These are phyloP conservation scores for Endogone sp. DNA, from an alignment of 192 early-diverging fungal genomes.

Conservation along the genomic window DNA sequence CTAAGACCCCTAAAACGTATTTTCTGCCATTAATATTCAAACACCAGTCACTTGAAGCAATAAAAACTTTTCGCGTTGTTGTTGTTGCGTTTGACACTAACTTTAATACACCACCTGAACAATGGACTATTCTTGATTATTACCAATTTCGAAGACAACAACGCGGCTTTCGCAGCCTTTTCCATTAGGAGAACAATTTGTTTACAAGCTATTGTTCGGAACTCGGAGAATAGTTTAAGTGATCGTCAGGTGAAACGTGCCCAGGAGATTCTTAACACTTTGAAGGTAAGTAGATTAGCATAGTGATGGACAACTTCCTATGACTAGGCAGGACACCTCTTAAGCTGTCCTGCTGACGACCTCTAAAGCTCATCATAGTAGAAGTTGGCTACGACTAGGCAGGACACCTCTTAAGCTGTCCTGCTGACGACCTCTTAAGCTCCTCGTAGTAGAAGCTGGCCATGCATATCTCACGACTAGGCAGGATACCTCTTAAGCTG, in stretches of 20 bases:
- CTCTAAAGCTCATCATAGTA: too few relatives aligned
- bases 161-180: constrained; percentile 13
- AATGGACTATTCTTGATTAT: constrained; percentile 12
- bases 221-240: constrained; percentile 7
- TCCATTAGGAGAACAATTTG: constrained; percentile 12
- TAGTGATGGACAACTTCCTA: constrained; percentile 4
- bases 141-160: constrained; percentile 15
- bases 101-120: constrained; percentile 4
- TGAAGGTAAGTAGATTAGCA: constrained; percentile 13
- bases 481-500: too few relatives aligned
- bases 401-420: too few relatives aligned
- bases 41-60: too few relatives aligned
- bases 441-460: constrained; percentile 3
- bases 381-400: too few relatives aligned
- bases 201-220: constrained; percentile 8
- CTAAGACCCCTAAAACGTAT: too few relatives aligned
- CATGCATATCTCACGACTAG: constrained; percentile 1
- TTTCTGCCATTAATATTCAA: too few relatives aligned
- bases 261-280: neutral
- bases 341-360: too few relatives aligned
- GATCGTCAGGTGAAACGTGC: constrained; percentile 1
- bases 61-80: too few relatives aligned
- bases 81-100: too few relatives aligned
- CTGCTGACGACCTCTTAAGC: constrained; percentile 1
- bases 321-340: too few relatives aligned